phyloP scores from a whole-genome alignment of 2,329 filamentous ascomycete genomes.

The Penicillium hesseltinei region DNA sequence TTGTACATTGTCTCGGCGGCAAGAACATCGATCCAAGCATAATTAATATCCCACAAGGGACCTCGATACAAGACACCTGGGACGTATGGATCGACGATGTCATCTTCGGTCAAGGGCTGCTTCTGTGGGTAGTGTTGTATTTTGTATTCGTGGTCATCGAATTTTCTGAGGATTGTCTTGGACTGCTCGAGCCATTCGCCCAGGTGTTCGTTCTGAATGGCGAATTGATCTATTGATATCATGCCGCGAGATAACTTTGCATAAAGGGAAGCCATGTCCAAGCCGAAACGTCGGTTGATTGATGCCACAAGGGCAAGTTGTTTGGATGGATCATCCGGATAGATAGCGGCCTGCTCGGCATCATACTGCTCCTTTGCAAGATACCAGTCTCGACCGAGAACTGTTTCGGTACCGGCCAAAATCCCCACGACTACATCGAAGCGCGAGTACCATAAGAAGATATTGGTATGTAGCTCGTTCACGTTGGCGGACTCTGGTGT shows the following conservation, averaged over 20 bases:
- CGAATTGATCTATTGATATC: slow-evolving; percentile 65
- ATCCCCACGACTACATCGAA: slow-evolving; percentile 84
- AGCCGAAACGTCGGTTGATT: slow-evolving; percentile 67
- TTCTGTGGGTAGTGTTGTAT: slow-evolving; percentile 63
- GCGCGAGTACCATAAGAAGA: slow-evolving; percentile 84
- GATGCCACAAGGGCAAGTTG: slow-evolving; percentile 67
- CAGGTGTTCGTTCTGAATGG: slow-evolving; percentile 58
- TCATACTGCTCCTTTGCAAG: slow-evolving; percentile 63
- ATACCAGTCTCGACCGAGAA: slow-evolving; percentile 78
- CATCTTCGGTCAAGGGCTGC: slow-evolving; percentile 54
- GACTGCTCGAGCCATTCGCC: slow-evolving; percentile 44
- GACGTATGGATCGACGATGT: slow-evolving; percentile 72
- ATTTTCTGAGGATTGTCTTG: slow-evolving; percentile 56
- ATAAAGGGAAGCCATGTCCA: slow-evolving; percentile 77
- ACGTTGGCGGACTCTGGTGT: slow-evolving; percentile 72
- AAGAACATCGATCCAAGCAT: slow-evolving; percentile 73
- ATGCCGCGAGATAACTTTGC: slow-evolving; percentile 64
- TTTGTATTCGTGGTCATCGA: slow-evolving; percentile 61
- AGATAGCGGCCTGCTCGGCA: slow-evolving; percentile 54
- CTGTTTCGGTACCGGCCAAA: slow-evolving; percentile 73
- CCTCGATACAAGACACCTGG: slow-evolving; percentile 68
- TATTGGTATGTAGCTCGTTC: slow-evolving; percentile 67
- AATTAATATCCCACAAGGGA: slow-evolving; percentile 71
- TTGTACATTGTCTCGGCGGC: slow-evolving; percentile 78
- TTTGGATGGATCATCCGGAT: slow-evolving; percentile 63